phyloP scores from a whole-genome alignment of 169 alveolate species.

The Theileria equi region DNA sequence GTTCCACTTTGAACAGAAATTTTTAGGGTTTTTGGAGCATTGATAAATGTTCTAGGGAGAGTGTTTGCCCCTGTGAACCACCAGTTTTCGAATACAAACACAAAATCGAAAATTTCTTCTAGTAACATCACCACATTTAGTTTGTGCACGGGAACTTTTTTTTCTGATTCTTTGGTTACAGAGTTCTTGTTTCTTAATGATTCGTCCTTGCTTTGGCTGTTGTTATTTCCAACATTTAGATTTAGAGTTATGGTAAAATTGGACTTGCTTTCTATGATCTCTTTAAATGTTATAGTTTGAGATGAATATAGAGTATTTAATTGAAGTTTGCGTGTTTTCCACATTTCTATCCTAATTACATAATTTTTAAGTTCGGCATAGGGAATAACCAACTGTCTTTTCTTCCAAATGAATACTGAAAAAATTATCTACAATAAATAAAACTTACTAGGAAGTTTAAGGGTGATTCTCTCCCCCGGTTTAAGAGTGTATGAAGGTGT shows the following conservation, averaged over 20 bases:
- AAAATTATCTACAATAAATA: not conserved
- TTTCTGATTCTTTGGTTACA: slow-evolving; percentile 15
- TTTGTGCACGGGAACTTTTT: slow-evolving; percentile 41
- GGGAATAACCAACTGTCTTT: slow-evolving; percentile 67
- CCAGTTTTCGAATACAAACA: slow-evolving; percentile 76
- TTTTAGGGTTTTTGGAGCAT: slow-evolving; percentile 62
- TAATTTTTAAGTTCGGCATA: slow-evolving; percentile 78
- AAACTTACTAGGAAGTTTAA: slow-evolving; percentile 62
- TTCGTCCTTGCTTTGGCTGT: not conserved
- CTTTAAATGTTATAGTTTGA: slow-evolving; percentile 70
- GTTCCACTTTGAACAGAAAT: slow-evolving; percentile 62
- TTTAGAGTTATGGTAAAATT: slow-evolving; percentile 70
- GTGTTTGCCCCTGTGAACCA: slow-evolving; percentile 69
- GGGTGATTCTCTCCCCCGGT: slow-evolving; percentile 66
- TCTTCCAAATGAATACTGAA: slow-evolving; percentile 74
- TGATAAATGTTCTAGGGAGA: slow-evolving; percentile 57
- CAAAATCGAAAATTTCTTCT: slow-evolving; percentile 73
- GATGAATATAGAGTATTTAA: slow-evolving; percentile 77
- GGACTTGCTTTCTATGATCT: slow-evolving; percentile 74
- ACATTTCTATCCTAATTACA: slow-evolving; percentile 73
- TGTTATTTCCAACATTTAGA: slow-evolving; percentile 52
- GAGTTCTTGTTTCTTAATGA: not conserved
- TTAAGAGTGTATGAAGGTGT: slow-evolving; percentile 71
- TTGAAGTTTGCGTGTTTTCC: slow-evolving; percentile 73
- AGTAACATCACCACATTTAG: slow-evolving; percentile 64